Evolutionary conservation across 495 filamentous ascomycete species (phyloP).

Genomic region (Staphylotrichum tortipilum): DNA sequence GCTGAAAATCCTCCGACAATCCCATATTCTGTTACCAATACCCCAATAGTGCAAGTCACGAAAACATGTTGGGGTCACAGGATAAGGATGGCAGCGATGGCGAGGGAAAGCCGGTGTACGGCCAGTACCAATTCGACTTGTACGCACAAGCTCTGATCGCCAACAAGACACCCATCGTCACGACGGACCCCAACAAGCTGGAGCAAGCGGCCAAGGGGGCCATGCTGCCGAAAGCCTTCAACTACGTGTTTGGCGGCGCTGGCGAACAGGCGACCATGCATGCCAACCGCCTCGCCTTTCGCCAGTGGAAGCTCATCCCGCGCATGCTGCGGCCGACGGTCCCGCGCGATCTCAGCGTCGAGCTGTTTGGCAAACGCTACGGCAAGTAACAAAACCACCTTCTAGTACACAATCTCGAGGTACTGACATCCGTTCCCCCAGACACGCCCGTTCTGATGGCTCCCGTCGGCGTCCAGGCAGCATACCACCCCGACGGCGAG

Average conservation of each 20-base stretch:
- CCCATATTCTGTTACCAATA: too few relatives aligned
- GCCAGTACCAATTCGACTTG: conserved; percentile 40
- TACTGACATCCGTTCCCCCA: conserved; percentile 1
- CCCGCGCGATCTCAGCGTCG: conserved; percentile 43
- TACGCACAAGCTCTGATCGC: conserved; percentile 43
- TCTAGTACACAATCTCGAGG: background rate
- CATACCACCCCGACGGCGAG: conserved; percentile 51
- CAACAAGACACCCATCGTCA: conserved; percentile 43
- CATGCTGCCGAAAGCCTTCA: conserved; percentile 42
- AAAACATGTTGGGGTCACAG: conserved; percentile 3
- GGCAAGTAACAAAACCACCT: conserved; percentile 6
- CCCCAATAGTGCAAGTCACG: too few relatives aligned
- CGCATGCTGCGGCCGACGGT: conserved; percentile 34
- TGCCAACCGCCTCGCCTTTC: conserved; percentile 55
- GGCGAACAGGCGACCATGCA: conserved; percentile 59
- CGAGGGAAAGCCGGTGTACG: conserved; percentile 22
- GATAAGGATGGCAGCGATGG: conserved; percentile 22
- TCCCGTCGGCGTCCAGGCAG: conserved; percentile 50
- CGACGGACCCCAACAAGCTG: conserved; percentile 52
- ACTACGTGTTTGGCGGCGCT: conserved; percentile 57
- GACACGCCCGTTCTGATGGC: conserved; percentile 47
- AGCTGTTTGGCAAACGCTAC: conserved; percentile 49
- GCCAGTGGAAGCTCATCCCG: conserved; percentile 53
- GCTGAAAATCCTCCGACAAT: too few relatives aligned
- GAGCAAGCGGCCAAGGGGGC: conserved; percentile 47